Percentiles rank a stretch among this genome's conserved stretches.
Evolutionary conservation across 805 yeast species (phyloP).

Genomic region (Wickerhamiella bombiphila): DNA sequence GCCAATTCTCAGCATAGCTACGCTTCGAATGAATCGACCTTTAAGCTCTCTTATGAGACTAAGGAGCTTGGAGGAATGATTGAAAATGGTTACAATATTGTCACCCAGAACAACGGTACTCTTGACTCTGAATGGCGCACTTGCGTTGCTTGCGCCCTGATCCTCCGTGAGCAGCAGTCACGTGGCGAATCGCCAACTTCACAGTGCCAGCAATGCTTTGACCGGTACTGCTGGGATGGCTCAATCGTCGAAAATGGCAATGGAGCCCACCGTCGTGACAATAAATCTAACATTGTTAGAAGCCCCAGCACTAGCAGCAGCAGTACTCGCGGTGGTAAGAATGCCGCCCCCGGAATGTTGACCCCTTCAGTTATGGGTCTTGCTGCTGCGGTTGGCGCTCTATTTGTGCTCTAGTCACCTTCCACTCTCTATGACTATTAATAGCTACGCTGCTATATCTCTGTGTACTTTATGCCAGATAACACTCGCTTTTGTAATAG

Average conservation of each 20-base stretch:
- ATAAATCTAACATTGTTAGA: constrained; percentile 15
- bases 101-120: constrained; percentile 56
- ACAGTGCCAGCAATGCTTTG: constrained; percentile 62
- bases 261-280: constrained; percentile 23
- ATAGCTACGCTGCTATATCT: too few species aligned
- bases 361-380: too few species aligned
- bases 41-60: constrained; percentile 45
- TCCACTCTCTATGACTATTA: too few species aligned
- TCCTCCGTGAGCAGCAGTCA: constrained; percentile 70
- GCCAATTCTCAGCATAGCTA: constrained; percentile 58
- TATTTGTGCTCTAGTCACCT: too few species aligned
- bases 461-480: too few species aligned
- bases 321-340: too few species aligned
- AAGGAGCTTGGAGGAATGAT: constrained; percentile 48
- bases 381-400: too few species aligned
- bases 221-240: constrained; percentile 70
- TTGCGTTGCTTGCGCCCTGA: constrained; percentile 75
- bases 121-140: constrained; percentile 55
- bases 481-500: too few species aligned
- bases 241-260: constrained; percentile 4
- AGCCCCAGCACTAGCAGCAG: too few species aligned
- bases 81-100: constrained; percentile 61
- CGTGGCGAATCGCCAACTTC: constrained; percentile 42
- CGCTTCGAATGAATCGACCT: constrained; percentile 58
- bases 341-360: too few species aligned